A percentile compares a stretch with the other conserved stretches of the same genome.
Conservation (phyloP, 164 flowering plant genomes). For the Euptelea pleiosperma region DNA sequence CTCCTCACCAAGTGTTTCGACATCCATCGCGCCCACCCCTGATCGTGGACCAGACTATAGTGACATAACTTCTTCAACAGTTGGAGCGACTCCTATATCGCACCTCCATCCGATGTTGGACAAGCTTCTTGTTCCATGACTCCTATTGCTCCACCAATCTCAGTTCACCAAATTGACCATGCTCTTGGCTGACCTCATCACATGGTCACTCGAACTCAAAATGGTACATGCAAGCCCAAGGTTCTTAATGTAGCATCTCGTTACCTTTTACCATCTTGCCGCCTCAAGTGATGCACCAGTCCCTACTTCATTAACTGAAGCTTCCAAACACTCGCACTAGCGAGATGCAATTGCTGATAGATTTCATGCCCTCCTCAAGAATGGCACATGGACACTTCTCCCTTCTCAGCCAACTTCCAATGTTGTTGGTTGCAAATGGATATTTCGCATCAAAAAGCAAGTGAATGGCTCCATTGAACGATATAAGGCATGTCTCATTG, state of each 20-base stretch:
- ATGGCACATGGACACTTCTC: neutral
- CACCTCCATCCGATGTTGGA: too few species aligned
- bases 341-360: neutral
- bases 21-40: too few species aligned
- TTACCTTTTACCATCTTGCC: neutral
- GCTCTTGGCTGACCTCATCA: neutral
- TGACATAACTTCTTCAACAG: too few species aligned
- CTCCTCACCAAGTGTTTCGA: too few species aligned
- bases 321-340: neutral
- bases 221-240: neutral
- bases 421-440: neutral
- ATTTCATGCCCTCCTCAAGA: slow-evolving; percentile 2
- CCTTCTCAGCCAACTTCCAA: neutral
- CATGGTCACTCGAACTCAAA: neutral
- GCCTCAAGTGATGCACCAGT: neutral
- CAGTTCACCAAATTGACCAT: too few species aligned
- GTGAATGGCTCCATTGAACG: neutral
- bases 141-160: neutral
- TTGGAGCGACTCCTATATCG: too few species aligned
- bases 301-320: neutral
- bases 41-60: too few species aligned
- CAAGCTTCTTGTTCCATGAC: too few species aligned
- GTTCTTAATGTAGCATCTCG: neutral
- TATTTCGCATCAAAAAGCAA: neutral
- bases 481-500: slow-evolving; percentile 4